A percentile compares a stretch with the other conserved stretches of the same genome.
Conservation (phyloP, 176 grass and related monocot genomes). For the Poa pratensis region DNA sequence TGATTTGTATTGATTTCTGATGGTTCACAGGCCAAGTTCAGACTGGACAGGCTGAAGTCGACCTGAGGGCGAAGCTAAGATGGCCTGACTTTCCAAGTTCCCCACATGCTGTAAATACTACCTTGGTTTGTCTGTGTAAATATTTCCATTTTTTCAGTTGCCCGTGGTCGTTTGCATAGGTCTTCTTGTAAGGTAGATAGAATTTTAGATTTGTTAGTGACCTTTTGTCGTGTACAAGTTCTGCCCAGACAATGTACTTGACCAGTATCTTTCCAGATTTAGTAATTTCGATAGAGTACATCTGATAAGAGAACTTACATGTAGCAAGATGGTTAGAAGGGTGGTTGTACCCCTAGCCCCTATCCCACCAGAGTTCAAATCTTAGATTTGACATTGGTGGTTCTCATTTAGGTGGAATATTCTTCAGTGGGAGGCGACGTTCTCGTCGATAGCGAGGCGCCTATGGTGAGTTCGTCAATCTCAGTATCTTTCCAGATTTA, state of each 20-base stretch:
- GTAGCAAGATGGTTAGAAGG: too few species aligned
- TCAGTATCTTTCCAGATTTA: too few species aligned
- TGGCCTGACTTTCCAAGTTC: background rate
- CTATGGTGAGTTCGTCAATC: too few species aligned
- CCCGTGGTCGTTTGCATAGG: background rate
- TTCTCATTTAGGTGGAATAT: too few species aligned
- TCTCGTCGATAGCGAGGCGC: too few species aligned
- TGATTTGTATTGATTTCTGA: constrained; percentile 6
- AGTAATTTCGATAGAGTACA: too few species aligned
- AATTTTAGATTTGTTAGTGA: background rate
- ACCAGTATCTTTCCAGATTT: background rate
- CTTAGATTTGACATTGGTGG: too few species aligned
- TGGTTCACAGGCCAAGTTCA: constrained; percentile 64
- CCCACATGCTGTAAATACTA: constrained; percentile 24
- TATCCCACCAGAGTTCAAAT: too few species aligned
- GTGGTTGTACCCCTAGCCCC: too few species aligned
- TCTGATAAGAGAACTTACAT: too few species aligned
- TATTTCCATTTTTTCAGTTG: background rate
- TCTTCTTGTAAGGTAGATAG: constrained; percentile 6
- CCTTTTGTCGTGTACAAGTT: background rate
- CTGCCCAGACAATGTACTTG: background rate
- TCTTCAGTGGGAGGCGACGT: too few species aligned
- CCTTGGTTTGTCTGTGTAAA: constrained; percentile 25
- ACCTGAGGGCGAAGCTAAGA: constrained; percentile 45
- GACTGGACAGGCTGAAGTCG: constrained; percentile 79